phyloP scores from a whole-genome alignment of 345 rosid genomes.

The Euphorbia lathyris region DNA sequence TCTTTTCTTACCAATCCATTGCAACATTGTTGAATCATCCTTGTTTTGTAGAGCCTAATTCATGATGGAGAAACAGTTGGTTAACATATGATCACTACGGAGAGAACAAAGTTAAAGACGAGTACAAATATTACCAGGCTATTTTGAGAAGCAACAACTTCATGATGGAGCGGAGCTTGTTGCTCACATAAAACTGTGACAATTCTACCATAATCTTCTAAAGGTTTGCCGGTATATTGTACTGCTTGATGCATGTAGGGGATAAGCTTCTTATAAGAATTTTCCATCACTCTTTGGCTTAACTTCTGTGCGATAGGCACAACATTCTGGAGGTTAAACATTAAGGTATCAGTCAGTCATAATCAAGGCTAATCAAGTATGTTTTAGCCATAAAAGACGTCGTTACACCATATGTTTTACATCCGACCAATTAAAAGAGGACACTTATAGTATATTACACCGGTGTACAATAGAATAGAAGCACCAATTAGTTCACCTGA shows the following conservation, averaged over 20 bases:
- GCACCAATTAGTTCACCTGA: too few relatives aligned
- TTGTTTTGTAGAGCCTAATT: neutral
- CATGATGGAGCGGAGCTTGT: neutral
- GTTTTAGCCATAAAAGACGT: neutral
- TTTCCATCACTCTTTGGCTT: conserved; percentile 13
- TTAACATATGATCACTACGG: neutral
- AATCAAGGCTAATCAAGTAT: neutral
- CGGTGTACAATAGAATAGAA: too few relatives aligned
- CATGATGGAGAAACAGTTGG: neutral
- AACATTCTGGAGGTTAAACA: conserved; percentile 7
- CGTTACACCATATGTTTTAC: too few relatives aligned
- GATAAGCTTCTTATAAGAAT: conserved; percentile 6
- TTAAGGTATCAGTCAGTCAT: neutral
- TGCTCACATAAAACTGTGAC: neutral
- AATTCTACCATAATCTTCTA: conserved; percentile 1
- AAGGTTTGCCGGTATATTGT: neutral
- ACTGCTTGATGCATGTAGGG: conserved; percentile 4
- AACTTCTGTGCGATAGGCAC: conserved; percentile 12
- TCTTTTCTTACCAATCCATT: neutral
- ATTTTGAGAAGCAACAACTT: neutral
- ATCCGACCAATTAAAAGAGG: too few relatives aligned
- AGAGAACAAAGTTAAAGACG: neutral
- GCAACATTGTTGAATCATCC: neutral
- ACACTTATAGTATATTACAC: too few relatives aligned
- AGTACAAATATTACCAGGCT: neutral